Evolutionary conservation across 768 basidiomycete species (phyloP).

Genomic region (Paxillus involutus): DNA sequence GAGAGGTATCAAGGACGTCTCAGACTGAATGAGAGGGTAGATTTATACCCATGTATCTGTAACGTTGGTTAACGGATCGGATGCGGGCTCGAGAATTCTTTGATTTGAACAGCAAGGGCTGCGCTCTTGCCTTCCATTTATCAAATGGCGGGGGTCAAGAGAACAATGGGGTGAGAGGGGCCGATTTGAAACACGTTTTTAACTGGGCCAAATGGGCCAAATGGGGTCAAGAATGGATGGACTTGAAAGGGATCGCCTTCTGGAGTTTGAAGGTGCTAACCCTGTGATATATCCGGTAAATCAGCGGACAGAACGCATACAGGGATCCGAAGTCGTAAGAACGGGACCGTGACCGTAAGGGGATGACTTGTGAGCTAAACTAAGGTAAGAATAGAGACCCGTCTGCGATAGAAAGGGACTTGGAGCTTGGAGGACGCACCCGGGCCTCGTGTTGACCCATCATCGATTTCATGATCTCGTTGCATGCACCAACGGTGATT

Average conservation of each 20-base stretch:
- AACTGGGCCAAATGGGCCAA: slow-evolving; percentile 14
- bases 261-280: slow-evolving; percentile 12
- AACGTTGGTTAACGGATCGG: slow-evolving; percentile 31
- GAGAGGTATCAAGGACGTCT: slow-evolving; percentile 28
- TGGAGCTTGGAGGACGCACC: slow-evolving; percentile 21
- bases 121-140: slow-evolving; percentile 32
- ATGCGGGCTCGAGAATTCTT: slow-evolving; percentile 26
- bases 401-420: slow-evolving; percentile 19
- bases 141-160: slow-evolving; percentile 28
- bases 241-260: slow-evolving; percentile 21
- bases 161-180: slow-evolving; percentile 25
- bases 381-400: slow-evolving; percentile 14
- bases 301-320: slow-evolving; percentile 21
- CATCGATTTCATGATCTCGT: slow-evolving; percentile 6
- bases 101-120: slow-evolving; percentile 25
- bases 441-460: slow-evolving; percentile 31
- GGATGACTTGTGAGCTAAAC: slow-evolving; percentile 14
- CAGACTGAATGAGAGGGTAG: slow-evolving; percentile 19
- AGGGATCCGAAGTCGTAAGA: slow-evolving; percentile 4
- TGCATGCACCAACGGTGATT: no score
- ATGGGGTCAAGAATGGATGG: slow-evolving; percentile 25
- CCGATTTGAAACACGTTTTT: slow-evolving; percentile 33
- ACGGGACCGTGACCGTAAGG: slow-evolving; percentile 27
- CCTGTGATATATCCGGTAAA: slow-evolving; percentile 33
- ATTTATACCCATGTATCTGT: slow-evolving; percentile 32